phyloP scores from a whole-genome alignment of 2,329 filamentous ascomycete genomes.

The Fusarium piperis region DNA sequence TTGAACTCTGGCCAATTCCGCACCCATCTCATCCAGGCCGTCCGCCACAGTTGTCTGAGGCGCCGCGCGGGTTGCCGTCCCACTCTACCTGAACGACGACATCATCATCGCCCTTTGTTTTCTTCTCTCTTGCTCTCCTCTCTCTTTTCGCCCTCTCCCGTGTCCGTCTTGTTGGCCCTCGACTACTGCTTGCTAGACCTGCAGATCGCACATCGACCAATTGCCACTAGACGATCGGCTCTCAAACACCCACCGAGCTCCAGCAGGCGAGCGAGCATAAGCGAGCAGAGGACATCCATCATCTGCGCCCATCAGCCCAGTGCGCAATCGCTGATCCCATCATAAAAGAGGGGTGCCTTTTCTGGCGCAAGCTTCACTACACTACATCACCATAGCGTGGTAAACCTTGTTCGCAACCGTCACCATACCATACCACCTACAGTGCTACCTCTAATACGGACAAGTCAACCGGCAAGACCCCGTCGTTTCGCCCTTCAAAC shows the following conservation, averaged over 20 bases:
- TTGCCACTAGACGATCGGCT: constrained; percentile 16
- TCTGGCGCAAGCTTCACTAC: constrained; percentile 32
- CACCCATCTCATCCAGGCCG: background rate
- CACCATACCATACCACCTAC: background rate
- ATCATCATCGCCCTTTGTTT: constrained; percentile 29
- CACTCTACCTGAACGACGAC: constrained; percentile 13
- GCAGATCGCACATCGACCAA: constrained; percentile 32
- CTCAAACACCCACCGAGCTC: constrained; percentile 7
- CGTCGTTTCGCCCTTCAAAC: background rate
- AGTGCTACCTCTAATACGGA: background rate
- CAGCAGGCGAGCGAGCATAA: constrained; percentile 16
- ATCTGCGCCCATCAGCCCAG: background rate
- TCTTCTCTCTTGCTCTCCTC: background rate
- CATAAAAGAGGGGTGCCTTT: constrained; percentile 36
- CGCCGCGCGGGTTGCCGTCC: background rate
- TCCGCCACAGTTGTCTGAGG: constrained; percentile 1
- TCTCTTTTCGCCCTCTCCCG: background rate
- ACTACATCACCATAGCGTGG: constrained; percentile 25
- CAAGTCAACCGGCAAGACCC: background rate
- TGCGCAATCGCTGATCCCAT: constrained; percentile 29
- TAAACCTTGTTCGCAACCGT: constrained; percentile 32
- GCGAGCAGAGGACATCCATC: background rate
- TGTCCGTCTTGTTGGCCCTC: constrained; percentile 5
- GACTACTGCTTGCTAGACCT: constrained; percentile 9
- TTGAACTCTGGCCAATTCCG: background rate